Base-by-base conservation (phyloP, 1,284 basidiomycete species). In the Tilletia indica region DNA sequence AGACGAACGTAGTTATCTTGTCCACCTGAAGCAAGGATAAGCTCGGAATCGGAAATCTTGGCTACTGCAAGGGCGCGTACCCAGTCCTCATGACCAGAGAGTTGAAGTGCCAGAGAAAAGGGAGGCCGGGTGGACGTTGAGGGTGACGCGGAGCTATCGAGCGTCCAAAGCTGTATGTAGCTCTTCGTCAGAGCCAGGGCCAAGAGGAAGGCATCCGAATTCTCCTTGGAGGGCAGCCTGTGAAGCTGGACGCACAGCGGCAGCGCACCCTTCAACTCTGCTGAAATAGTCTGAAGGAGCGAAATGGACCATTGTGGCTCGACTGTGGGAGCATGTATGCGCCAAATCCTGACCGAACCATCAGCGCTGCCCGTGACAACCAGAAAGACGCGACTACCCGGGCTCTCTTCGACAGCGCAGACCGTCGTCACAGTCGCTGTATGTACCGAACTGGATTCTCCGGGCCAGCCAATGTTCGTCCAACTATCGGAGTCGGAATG, bases 81-180 rank as follows among this genome's bases (percentile, higher is more conserved):
- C 82, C 82, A 83, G 69, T 83, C 82, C 54, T 81, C 79, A 73
- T 83, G 82, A 1, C 82, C 82, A 21, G 78, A 75, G 12, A 83
- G 70, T 5, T 70, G 64, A 48, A 78, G 73, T 38, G 76, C 74
- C 61, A 73, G 72, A 31, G 71, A 48, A 68, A 80, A 81, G 8
- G 70, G 34, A 21, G 66, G 45, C 1, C 25, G 42, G 6, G 14
- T 14, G 36, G 58, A 64, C n/a, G 34, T 36, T 8, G 67, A n/a
- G 42, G 16, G 34, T 3, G 39, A 25, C 3, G 45, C 6, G 16
- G 39, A n/a, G 14, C 51, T 39, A 19, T 75, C 58, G 38, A 73
- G 70, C 2, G 71, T 71, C 64, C 71, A 82, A 39, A 83, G 70
- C 36, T 76, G 70, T 58, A 83, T 77, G 66, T 77, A 77, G 45